phyloP scores from a whole-genome alignment of 306 rosid genomes.

The Leucaena leucocephala region DNA sequence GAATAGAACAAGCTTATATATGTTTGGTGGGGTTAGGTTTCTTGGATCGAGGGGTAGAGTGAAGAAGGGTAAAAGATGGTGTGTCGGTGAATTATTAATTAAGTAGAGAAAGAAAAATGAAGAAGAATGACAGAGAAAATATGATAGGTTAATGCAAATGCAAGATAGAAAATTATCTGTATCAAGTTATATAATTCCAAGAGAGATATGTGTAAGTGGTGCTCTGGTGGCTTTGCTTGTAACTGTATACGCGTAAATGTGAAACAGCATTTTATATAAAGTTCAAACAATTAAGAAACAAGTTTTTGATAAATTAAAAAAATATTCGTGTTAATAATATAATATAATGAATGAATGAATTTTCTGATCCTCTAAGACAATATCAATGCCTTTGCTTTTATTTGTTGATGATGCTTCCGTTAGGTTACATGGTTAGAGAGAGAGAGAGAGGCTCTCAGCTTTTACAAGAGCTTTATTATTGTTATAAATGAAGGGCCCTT shows the following conservation, averaged over 20 bases:
- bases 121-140: conserved; percentile 39
- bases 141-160: conserved; percentile 34
- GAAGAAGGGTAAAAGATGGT: conserved; percentile 25
- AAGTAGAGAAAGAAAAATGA: conserved; percentile 16
- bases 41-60: conserved; percentile 25
- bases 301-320: neutral
- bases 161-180: conserved; percentile 39
- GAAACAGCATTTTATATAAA: neutral
- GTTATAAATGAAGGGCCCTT: too few relatives aligned
- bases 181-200: neutral
- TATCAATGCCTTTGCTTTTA: neutral
- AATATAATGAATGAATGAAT: neutral
- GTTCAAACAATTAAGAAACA: neutral
- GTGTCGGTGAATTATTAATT: conserved; percentile 35
- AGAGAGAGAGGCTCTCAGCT: neutral
- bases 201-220: neutral
- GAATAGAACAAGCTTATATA: conserved; percentile 11
- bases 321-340: neutral
- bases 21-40: neutral
- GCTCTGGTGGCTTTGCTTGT: conserved; percentile 36
- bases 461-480: too few relatives aligned
- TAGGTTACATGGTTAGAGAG: neutral
- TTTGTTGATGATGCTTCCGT: neutral
- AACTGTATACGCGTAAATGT: conserved; percentile 16
- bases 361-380: neutral